A percentile compares a stretch with the other conserved stretches of the same genome.
phyloP scores from a whole-genome alignment of 2,329 filamentous ascomycete species.

The Thielaviopsis euricoi region DNA sequence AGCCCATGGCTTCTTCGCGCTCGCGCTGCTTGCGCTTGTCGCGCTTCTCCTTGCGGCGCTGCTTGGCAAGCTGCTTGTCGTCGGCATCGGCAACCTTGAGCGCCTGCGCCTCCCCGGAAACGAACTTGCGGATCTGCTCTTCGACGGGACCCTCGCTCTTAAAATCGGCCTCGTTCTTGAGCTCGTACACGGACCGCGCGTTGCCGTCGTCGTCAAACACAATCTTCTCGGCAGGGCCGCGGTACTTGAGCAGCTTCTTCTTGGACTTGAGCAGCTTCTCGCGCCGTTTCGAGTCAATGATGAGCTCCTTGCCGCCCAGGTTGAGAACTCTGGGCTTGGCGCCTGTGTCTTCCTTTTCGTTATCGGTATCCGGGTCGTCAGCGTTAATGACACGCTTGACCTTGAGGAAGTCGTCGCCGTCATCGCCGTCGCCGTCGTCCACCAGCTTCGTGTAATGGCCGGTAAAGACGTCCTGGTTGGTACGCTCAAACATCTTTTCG shows the following conservation, averaged over 20 bases:
- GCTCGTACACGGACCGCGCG: slow-evolving; percentile 70
- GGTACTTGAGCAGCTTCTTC: slow-evolving; percentile 84
- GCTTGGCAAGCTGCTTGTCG: slow-evolving; percentile 67
- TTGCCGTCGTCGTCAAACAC: slow-evolving; percentile 88
- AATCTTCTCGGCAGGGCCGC: slow-evolving; percentile 69
- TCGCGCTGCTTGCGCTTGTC: slow-evolving; percentile 54
- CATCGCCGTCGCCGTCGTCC: slow-evolving; percentile 35
- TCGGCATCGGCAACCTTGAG: slow-evolving; percentile 60
- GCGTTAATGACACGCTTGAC: slow-evolving; percentile 77
- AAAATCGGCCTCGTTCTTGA: slow-evolving; percentile 76
- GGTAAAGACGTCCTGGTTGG: slow-evolving; percentile 91
- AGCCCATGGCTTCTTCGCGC: slow-evolving; percentile 25
- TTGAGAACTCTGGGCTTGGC: slow-evolving; percentile 42
- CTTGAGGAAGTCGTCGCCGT: slow-evolving; percentile 67
- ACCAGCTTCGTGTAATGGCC: slow-evolving; percentile 84
- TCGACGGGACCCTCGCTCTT: slow-evolving; percentile 56
- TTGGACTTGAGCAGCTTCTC: slow-evolving; percentile 93
- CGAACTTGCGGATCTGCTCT: slow-evolving; percentile 58
- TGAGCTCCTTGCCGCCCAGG: slow-evolving; percentile 53
- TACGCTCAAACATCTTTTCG: slow-evolving; percentile 93
- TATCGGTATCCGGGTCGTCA: slow-evolving; percentile 41
- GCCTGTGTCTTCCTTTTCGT: slow-evolving; percentile 26
- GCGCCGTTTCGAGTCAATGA: slow-evolving; percentile 86
- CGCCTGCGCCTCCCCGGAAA: slow-evolving; percentile 56
- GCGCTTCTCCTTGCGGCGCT: slow-evolving; percentile 61